Percentiles rank a stretch among this genome's conserved stretches.
These are phyloP conservation scores for Obelidium mucronatum DNA, from an alignment of 192 early-diverging fungal species.

Conservation along the genomic window DNA sequence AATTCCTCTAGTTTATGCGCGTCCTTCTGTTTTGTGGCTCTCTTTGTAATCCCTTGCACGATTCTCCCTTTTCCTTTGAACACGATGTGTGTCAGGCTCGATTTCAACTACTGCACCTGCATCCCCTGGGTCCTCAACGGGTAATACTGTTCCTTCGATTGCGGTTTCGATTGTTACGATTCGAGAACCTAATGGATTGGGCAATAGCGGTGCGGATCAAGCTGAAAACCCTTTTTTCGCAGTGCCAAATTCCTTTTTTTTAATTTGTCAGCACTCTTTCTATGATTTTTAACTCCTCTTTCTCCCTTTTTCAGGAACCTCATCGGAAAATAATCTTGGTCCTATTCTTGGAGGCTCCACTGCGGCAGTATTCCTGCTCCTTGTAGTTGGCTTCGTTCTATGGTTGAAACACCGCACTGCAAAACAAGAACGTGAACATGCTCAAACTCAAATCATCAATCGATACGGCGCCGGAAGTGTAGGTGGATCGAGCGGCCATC, in stretches of 20 bases:
- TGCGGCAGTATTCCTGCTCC: constrained; percentile 14
- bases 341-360: constrained; percentile 33
- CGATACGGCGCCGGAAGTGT: neutral
- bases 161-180: too few relatives aligned
- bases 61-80: too few relatives aligned
- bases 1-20: neutral
- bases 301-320: neutral
- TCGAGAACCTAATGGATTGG: too few relatives aligned
- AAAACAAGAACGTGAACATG: constrained; percentile 8
- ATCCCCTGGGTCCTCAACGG: neutral
- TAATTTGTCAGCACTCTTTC: neutral
- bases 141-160: neutral
- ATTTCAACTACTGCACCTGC: too few relatives aligned
- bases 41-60: too few relatives aligned
- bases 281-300: too few relatives aligned
- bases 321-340: constrained; percentile 11
- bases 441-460: constrained; percentile 15
- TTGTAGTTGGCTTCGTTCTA: constrained; percentile 26
- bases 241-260: neutral
- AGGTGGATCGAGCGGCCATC: neutral
- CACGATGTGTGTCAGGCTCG: too few relatives aligned
- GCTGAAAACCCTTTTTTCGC: neutral
- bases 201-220: neutral
- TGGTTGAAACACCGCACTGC: constrained; percentile 14
- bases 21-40: neutral